phyloP scores from a whole-genome alignment of 2,329 filamentous ascomycete species.

The Biscogniauxia mediterranea region DNA sequence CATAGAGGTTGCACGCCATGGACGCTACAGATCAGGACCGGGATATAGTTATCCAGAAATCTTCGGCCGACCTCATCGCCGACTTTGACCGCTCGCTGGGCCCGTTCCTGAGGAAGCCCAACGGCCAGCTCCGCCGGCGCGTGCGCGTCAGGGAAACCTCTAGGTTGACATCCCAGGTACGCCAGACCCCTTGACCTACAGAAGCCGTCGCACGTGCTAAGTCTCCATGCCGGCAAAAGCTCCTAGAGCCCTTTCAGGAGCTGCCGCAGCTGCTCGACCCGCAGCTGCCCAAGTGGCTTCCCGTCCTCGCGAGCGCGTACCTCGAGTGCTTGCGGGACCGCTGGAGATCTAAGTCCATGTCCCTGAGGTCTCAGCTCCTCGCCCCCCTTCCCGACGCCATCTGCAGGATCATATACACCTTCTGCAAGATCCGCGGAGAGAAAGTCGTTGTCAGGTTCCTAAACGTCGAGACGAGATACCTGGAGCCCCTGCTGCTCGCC shows the following conservation, averaged over 20 bases:
- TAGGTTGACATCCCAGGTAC: slow-evolving; percentile 47
- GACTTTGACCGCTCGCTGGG: slow-evolving; percentile 55
- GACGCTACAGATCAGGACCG: slow-evolving; percentile 59
- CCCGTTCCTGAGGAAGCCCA: slow-evolving; percentile 52
- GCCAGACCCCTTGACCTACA: slow-evolving; percentile 9
- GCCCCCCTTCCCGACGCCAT: slow-evolving; percentile 67
- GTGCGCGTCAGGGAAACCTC: slow-evolving; percentile 50
- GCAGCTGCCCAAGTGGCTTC: slow-evolving; percentile 72
- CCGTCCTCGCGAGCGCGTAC: slow-evolving; percentile 72
- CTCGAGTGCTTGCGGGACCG: slow-evolving; percentile 59
- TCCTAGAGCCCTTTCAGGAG: slow-evolving; percentile 89
- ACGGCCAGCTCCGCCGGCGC: slow-evolving; percentile 47
- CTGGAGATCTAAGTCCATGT: slow-evolving; percentile 40
- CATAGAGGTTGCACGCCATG: slow-evolving; percentile 40
- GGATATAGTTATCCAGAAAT: slow-evolving; percentile 61
- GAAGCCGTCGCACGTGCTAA: slow-evolving; percentile 12
- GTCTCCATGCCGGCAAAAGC: slow-evolving; percentile 34
- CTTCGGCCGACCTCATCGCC: slow-evolving; percentile 56
- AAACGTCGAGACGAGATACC: slow-evolving; percentile 81
- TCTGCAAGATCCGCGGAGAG: slow-evolving; percentile 92
- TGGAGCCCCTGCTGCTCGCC: slow-evolving; percentile 75
- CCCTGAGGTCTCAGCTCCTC: slow-evolving; percentile 42
- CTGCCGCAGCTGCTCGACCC: slow-evolving; percentile 90
- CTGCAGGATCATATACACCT: slow-evolving; percentile 77
- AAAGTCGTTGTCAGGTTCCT: slow-evolving; percentile 91